Conservation (phyloP, 495 filamentous ascomycete genomes). For the Daldinia loculata region DNA sequence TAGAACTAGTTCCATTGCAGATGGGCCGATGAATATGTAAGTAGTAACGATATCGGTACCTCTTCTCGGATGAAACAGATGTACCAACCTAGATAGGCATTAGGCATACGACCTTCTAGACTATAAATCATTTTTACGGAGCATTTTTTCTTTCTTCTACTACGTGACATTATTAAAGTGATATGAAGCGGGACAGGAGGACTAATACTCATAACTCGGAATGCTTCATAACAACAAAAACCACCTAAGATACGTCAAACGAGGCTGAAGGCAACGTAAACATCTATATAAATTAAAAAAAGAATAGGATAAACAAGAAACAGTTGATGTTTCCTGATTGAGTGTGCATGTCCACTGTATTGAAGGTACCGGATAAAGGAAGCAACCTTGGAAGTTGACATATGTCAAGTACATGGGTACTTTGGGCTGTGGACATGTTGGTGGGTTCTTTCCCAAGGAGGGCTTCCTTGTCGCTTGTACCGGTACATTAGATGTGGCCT, state of each 20-base stretch:
- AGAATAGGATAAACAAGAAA: conserved; percentile 1
- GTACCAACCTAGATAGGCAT: background rate
- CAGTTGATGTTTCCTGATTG: background rate
- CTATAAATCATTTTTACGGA: conserved; percentile 1
- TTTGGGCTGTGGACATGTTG: background rate
- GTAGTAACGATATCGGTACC: conserved; percentile 28
- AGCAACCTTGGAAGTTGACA: background rate
- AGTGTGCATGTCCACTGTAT: background rate
- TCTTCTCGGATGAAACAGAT: conserved; percentile 15
- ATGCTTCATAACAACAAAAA: background rate
- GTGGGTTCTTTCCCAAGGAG: background rate
- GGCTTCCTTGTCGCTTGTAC: background rate
- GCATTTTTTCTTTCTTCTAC: background rate
- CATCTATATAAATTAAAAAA: background rate
- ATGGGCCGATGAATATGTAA: conserved; percentile 21
- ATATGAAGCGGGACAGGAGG: background rate
- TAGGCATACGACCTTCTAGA: background rate
- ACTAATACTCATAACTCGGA: background rate
- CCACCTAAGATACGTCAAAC: background rate
- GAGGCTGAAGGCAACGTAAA: too few relatives aligned
- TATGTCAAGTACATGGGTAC: background rate
- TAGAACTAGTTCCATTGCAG: conserved; percentile 29
- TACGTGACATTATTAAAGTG: conserved; percentile 5
- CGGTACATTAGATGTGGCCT: conserved; percentile 10
- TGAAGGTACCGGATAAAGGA: background rate